A percentile compares a stretch with the other conserved stretches of the same genome.
Evolutionary conservation across 441 rosid species (phyloP).

Genomic region (Adansonia madagascariensis): DNA sequence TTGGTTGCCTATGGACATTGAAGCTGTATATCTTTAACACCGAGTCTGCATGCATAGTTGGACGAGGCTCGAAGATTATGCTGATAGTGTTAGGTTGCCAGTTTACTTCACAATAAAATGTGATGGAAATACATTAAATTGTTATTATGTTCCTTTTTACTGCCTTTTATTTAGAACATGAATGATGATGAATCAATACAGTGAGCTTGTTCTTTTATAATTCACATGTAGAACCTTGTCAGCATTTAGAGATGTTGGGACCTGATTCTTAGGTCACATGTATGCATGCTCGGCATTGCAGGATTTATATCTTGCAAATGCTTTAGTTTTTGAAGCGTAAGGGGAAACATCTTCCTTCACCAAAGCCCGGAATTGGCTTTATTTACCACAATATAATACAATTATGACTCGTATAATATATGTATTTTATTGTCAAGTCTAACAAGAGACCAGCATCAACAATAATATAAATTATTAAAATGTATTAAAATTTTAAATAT

Average conservation of each 20-base stretch:
- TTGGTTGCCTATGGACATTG: not conserved
- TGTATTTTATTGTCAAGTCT: no score
- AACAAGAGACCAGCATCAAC: no score
- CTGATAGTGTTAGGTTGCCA: not conserved
- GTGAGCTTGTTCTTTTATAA: not conserved
- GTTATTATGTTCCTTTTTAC: not conserved
- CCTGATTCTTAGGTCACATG: not conserved
- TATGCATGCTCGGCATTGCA: no score
- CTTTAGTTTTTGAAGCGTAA: not conserved
- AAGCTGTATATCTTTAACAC: not conserved
- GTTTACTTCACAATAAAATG: no score
- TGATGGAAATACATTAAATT: no score
- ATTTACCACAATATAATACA: no score
- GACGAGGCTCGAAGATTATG: not conserved
- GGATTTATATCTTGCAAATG: no score
- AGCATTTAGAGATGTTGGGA: not conserved
- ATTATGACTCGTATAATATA: no score
- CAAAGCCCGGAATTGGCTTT: no score
- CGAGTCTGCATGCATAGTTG: not conserved
- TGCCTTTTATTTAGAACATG: not conserved
- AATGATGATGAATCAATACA: not conserved
- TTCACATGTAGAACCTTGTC: not conserved
- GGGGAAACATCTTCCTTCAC: no score
- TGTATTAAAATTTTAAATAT: no score
- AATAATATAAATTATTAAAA: no score